Evolutionary conservation across 2,329 filamentous ascomycete genomes (phyloP).

Genomic region (Diatrype stigma): DNA sequence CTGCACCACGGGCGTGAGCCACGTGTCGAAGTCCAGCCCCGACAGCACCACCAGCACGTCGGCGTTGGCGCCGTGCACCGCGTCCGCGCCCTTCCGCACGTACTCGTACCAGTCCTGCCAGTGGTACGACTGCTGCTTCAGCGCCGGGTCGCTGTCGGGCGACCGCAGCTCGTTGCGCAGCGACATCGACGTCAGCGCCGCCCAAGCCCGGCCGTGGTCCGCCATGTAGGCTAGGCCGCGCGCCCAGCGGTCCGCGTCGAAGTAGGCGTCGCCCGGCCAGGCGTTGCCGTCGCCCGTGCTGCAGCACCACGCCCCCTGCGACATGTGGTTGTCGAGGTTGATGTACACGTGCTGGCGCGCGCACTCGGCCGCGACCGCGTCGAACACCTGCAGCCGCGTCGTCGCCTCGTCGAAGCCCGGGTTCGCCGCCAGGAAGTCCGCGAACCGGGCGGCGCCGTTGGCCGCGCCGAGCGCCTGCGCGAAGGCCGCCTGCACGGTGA

Average conservation of each 20-base stretch:
- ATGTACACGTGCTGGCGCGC: conserved; percentile 52
- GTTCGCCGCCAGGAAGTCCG: conserved; percentile 52
- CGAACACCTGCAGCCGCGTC: conserved; percentile 47
- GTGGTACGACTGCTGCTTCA: conserved; percentile 41
- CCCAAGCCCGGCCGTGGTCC: conserved; percentile 46
- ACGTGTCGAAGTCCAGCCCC: conserved; percentile 54
- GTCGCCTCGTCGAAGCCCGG: conserved; percentile 50
- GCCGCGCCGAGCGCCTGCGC: conserved; percentile 41
- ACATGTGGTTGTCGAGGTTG: conserved; percentile 60
- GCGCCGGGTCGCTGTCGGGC: conserved; percentile 32
- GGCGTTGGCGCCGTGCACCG: conserved; percentile 48
- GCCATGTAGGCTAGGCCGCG: conserved; percentile 59
- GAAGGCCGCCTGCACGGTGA: conserved; percentile 42
- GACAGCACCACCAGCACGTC: conserved; percentile 55
- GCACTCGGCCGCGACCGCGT: conserved; percentile 57
- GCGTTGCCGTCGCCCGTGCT: conserved; percentile 49
- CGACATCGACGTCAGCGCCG: conserved; percentile 43
- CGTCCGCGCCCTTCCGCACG: conserved; percentile 42
- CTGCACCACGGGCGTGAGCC: conserved; percentile 45
- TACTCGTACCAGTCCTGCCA: conserved; percentile 54
- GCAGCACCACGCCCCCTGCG: conserved; percentile 56
- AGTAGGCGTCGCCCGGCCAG: conserved; percentile 60
- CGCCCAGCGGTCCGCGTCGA: conserved; percentile 55
- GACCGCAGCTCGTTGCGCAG: conserved; percentile 52
- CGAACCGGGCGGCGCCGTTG: conserved; percentile 49